These are phyloP conservation scores for Kurtzmaniella quercitrusa DNA, from an alignment of 1,139 yeast species.

Conservation along the genomic window DNA sequence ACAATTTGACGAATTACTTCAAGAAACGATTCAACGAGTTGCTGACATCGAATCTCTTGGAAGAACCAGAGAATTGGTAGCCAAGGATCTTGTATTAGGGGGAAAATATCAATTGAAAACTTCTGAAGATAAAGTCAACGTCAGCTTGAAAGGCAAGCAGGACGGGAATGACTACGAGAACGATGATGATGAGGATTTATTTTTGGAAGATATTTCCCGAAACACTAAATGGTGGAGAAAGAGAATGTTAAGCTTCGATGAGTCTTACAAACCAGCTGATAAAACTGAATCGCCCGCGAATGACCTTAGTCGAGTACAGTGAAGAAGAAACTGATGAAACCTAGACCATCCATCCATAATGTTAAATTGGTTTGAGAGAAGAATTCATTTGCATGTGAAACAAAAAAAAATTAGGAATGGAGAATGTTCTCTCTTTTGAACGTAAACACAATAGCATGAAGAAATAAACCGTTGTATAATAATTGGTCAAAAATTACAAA, in stretches of 20 bases:
- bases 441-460: background rate
- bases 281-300: background rate
- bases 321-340: too few species aligned
- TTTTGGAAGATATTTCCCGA: constrained; percentile 40
- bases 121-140: constrained; percentile 12
- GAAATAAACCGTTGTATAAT: background rate
- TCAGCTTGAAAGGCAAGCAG: constrained; percentile 13
- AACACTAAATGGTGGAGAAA: constrained; percentile 44
- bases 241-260: constrained; percentile 35
- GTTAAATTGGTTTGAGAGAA: background rate
- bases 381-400: background rate
- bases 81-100: constrained; percentile 64
- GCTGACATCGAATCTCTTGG: constrained; percentile 72
- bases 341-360: too few species aligned
- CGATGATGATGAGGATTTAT: constrained; percentile 29
- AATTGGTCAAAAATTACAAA: too few species aligned
- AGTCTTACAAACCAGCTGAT: constrained; percentile 17
- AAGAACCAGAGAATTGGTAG: constrained; percentile 76
- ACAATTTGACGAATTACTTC: constrained; percentile 64
- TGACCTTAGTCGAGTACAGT: constrained; percentile 1
- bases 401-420: background rate
- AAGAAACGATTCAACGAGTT: constrained; percentile 68
- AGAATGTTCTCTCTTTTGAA: background rate
- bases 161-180: constrained; percentile 27
- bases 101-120: constrained; percentile 32